Evolutionary conservation across 495 filamentous ascomycete genomes (phyloP).

Genomic region (Xylaria acuta): DNA sequence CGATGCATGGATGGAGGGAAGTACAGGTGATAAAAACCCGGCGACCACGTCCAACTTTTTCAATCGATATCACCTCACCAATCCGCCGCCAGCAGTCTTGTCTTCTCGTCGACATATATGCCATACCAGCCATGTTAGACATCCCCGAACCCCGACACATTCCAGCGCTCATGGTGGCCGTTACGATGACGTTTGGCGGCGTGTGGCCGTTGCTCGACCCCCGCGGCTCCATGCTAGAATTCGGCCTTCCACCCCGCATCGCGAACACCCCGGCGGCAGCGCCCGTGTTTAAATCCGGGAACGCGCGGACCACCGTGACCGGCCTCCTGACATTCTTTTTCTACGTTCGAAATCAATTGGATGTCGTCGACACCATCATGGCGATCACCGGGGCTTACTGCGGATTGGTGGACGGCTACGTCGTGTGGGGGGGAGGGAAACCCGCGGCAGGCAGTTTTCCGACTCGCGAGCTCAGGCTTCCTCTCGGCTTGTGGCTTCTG

Average conservation of each 20-base stretch:
- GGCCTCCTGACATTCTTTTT: conserved; percentile 40
- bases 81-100: not conserved
- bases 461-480: conserved; percentile 31
- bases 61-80: not conserved
- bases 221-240: conserved; percentile 39
- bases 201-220: conserved; percentile 41
- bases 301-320: conserved; percentile 40
- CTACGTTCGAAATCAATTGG: conserved; percentile 39
- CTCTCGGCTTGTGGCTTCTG: conserved; percentile 40
- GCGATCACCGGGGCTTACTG: conserved; percentile 39
- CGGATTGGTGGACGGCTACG: conserved; percentile 42
- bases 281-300: conserved; percentile 37
- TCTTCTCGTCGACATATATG: not conserved
- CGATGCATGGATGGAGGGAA: too few species aligned
- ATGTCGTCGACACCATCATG: conserved; percentile 44
- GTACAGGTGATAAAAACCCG: not conserved
- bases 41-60: not conserved
- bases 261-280: conserved; percentile 36
- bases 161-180: conserved; percentile 39
- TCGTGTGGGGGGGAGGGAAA: conserved; percentile 42
- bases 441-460: conserved; percentile 34
- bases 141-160: conserved; percentile 36
- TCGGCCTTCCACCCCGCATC: conserved; percentile 42
- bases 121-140: conserved; percentile 27
- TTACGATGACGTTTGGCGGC: conserved; percentile 41